Evolutionary conservation across 108 stramenopile genomes (phyloP).

Genomic region (Skeletonema grethae): DNA sequence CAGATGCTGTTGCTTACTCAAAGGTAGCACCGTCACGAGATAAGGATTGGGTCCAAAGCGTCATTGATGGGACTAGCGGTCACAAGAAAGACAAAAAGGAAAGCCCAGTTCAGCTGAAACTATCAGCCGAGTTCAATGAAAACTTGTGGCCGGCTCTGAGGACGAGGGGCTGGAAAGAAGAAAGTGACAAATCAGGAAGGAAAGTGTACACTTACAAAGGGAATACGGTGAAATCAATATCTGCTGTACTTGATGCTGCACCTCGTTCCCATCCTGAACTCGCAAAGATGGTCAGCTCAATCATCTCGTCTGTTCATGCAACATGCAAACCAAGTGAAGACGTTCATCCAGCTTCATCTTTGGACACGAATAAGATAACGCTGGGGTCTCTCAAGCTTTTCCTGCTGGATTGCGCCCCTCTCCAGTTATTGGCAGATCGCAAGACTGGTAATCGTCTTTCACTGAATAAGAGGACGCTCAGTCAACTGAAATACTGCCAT

Average conservation of each 20-base stretch:
- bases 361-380: conserved; percentile 36
- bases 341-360: conserved; percentile 11
- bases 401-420: conserved; percentile 62
- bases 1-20: conserved; percentile 57
- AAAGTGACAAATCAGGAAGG: conserved; percentile 19
- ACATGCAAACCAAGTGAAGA: conserved; percentile 27
- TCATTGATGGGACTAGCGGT: conserved; percentile 23
- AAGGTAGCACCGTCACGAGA: conserved; percentile 34
- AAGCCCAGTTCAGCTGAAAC: conserved; percentile 17
- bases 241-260: conserved; percentile 58
- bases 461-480: conserved; percentile 48
- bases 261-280: conserved; percentile 74
- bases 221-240: conserved; percentile 51
- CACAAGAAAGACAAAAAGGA: conserved; percentile 9
- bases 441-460: conserved; percentile 41
- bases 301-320: conserved; percentile 46
- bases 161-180: conserved; percentile 72
- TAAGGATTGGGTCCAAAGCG: conserved; percentile 18
- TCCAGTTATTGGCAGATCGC: conserved; percentile 71
- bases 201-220: conserved; percentile 31
- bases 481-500: conserved; percentile 29
- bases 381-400: conserved; percentile 52
- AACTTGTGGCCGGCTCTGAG: conserved; percentile 71
- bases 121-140: conserved; percentile 35
- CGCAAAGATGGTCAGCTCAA: conserved; percentile 46